Base-by-base conservation (phyloP, 2,329 filamentous ascomycete genomes). In the Alternaria sp. region DNA sequence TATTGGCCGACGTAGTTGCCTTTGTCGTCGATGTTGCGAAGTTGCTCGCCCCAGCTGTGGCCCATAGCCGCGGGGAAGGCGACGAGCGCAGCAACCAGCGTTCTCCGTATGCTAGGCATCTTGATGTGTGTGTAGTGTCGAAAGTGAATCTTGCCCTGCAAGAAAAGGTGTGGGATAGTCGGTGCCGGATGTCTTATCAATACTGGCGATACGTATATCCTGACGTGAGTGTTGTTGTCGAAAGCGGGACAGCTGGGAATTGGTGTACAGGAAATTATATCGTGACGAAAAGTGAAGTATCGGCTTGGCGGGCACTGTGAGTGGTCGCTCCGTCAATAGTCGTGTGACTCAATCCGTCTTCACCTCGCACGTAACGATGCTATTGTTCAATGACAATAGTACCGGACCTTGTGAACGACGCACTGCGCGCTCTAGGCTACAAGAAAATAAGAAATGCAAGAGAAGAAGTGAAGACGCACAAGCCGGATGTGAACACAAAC, bases 31-130 rank as follows among this genome's bases (percentile, higher is more conserved):
- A 97, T 89, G 61, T 89, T 88, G 65, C 85, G 87, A 53, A 95
- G 84, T 72, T 90, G 84, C 80, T 97, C 93, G 51, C 95, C 86
- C 94, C 94, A 97, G 17, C 89, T 91, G 81, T 97, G 95, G 8
- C 71, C 76, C 45, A 68, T 23, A 15, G 67, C 69, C 23, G 66
- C 45, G 5, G 73, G 71, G 5, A 65, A 65, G 61, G 68, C 63
- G 46, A 62, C 67, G 57, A 76, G 56, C 54, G 61, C 70, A 40
- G 69, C 71, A 19, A 70, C 23, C 30, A 65, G 40, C 15, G 66
- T 53, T 46, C 52, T 56, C 45, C 66, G 57, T 46, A 69, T 63
- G 62, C 63, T 63, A 50, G 65, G 66, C 73, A 74, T 77, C 19
- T 45, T 71, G 58, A 17, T 44, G 23, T 45, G 36, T 40, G 36